Evolutionary conservation across 768 basidiomycete genomes (phyloP).

Genomic region (Mycena floridula): DNA sequence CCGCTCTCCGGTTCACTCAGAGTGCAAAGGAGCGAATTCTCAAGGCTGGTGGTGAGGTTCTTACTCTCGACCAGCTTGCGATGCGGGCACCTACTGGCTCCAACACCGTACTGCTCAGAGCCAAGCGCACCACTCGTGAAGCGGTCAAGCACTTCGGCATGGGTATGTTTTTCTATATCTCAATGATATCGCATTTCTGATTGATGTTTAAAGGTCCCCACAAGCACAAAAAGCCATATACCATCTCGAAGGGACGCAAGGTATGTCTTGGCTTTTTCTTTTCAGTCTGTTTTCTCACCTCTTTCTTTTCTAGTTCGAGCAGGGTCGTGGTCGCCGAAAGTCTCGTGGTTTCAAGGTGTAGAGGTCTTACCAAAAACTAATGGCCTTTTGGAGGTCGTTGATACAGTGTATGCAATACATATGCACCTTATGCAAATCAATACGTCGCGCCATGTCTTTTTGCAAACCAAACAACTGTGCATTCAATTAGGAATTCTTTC

Average conservation of each 20-base stretch:
- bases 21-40: slow-evolving; percentile 92
- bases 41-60: slow-evolving; percentile 88
- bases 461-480: too few species aligned
- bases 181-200: not conserved
- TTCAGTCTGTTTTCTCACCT: too few species aligned
- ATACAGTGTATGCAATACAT: not conserved
- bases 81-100: slow-evolving; percentile 89
- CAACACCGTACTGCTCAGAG: slow-evolving; percentile 91
- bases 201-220: slow-evolving; percentile 73
- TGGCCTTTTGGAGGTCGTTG: too few species aligned
- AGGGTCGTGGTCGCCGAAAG: slow-evolving; percentile 97
- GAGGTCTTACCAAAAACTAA: slow-evolving; percentile 26
- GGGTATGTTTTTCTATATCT: too few species aligned
- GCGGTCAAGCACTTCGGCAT: slow-evolving; percentile 98
- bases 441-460: too few species aligned
- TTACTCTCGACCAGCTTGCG: slow-evolving; percentile 97
- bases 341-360: slow-evolving; percentile 96
- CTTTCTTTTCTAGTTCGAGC: slow-evolving; percentile 69
- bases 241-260: slow-evolving; percentile 94
- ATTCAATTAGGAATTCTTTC: too few species aligned
- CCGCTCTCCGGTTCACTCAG: slow-evolving; percentile 92
- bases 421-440: not conserved
- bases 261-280: slow-evolving; percentile 25
- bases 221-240: slow-evolving; percentile 98
- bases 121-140: slow-evolving; percentile 90